phyloP scores from a whole-genome alignment of 257 asterid species.

The Petunia axillaris region DNA sequence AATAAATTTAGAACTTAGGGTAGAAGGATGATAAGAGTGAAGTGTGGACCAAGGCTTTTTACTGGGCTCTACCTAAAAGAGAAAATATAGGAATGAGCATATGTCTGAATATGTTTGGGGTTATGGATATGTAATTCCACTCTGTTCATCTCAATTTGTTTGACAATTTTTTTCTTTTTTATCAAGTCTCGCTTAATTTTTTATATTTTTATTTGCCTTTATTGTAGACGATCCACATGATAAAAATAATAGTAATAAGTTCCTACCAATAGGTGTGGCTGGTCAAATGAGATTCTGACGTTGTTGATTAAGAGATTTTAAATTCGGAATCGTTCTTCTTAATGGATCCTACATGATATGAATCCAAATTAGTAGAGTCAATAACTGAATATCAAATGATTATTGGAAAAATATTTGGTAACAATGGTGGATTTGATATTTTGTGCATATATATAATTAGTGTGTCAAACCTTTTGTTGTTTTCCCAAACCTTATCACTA shows the following conservation, averaged over 20 bases:
- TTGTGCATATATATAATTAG: too few relatives aligned
- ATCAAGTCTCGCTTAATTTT: too few relatives aligned
- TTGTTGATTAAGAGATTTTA: too few relatives aligned
- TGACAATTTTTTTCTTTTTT: background rate
- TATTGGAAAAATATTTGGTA: background rate
- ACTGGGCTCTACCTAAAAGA: background rate
- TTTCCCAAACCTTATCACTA: background rate
- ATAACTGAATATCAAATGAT: too few relatives aligned
- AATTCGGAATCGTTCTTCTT: too few relatives aligned
- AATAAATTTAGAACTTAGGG: background rate
- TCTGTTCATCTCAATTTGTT: background rate
- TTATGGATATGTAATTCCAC: too few relatives aligned
- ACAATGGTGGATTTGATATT: background rate
- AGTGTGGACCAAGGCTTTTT: background rate
- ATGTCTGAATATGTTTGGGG: background rate
- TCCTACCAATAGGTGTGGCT: too few relatives aligned
- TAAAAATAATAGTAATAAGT: too few relatives aligned
- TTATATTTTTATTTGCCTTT: too few relatives aligned
- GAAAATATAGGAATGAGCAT: background rate
- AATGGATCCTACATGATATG: too few relatives aligned
- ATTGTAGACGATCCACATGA: background rate
- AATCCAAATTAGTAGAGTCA: too few relatives aligned
- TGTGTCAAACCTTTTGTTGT: background rate
- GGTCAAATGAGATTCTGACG: too few relatives aligned
- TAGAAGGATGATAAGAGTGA: conserved; percentile 10